Evolutionary conservation across 495 filamentous ascomycete genomes (phyloP), one percentile per base, ranked within the genome.

Genomic region (Chaetomium fimeti): DNA sequence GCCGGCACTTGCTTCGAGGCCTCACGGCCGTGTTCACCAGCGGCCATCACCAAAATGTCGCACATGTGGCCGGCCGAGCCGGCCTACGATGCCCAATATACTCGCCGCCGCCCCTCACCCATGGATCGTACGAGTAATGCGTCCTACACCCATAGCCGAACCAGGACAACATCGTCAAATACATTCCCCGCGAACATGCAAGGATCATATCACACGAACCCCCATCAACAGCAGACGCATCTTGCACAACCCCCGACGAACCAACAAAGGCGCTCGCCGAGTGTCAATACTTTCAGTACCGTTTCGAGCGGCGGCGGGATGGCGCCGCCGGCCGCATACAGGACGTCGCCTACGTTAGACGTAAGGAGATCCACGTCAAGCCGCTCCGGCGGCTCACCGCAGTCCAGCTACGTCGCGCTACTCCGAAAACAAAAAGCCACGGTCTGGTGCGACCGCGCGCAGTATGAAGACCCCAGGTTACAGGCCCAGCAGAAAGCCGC

Each of bases 401-500:
- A 83, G 48, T 83, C 89, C 7, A 81, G 86, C 32, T 99, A 99
- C 75, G 94, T 99, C 25, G 93, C 94, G 16, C 81, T 97, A 12
- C 89, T 99, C 80, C 85, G 94, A 54, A 91, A 91, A 69, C 94
- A 99, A 72, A 99, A 98, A 72, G 94, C 91, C 32, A 99, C 94
- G 0, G 94, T 99, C 9, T 99, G 94, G 94, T 97, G 93, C 76
- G 95, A 98, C 68, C 92, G 93, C 59, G 85, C 92, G 16, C 94
- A 99, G 70, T 85, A 89, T 57, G 92, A 98, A 76, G 95, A 99
- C 76, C 90, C 95, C 12, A 83, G 91, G 25, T 73, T 96, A 60
- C 75, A 88, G 7, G 91, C 91, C 27, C 85, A 90, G 69, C 90
- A 95, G 69, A 83, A 88, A 62, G 86, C 85, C 3, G 95, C 92